Evolutionary conservation across 345 rosid species (phyloP), one percentile per base, ranked within the genome.

Genomic region (Eucalyptus erythrocorys): DNA sequence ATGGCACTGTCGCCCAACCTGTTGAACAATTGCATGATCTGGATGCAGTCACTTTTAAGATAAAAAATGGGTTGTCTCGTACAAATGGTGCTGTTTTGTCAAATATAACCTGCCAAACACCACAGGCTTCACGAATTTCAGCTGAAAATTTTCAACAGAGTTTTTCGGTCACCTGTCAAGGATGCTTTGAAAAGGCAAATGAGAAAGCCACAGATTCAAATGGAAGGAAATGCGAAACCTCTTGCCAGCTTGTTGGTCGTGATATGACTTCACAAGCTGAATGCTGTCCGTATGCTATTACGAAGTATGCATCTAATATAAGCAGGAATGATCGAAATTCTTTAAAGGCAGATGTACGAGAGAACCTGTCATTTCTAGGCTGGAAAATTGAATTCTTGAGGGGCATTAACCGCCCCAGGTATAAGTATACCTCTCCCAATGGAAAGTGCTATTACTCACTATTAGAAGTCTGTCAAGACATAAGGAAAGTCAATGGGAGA

Each of bases 351-450:
- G 87, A 92, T 68, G 92, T 91, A 55, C 92, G 91, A 90, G 94
- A 90, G 88, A 97, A 97, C 92, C 96, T 97, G 89, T 89, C 87
- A 79, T 85, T 93, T 88, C 86, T 91, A 86, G 93, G 92, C 76
- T 96, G 98, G 99, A 92, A 91, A 90, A 91, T 94, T 87, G 94
- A 95, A 85, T 90, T 76, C 68, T 84, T 10, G 86, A 87, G 51
- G 79, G 93, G 87, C 53, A 59, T 10, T 49, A 61, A 89, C 34
- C 32, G 6, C 7, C 34, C 3, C 11, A 94, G 94, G 87, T 49
- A 91, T 21, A 97, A 96, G 86, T 97, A 95, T 88, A 50, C 86
- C 84, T 93, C 98, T 86, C 99, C 99, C 88, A 87, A 89, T 64
- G 94, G 95, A 32, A 91, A 91, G 87, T 14, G 45, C 37, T 95